Evolutionary conservation across 2,329 filamentous ascomycete genomes (phyloP), one percentile per base, ranked within the genome.

Genomic region (Ophiostoma sp.): DNA sequence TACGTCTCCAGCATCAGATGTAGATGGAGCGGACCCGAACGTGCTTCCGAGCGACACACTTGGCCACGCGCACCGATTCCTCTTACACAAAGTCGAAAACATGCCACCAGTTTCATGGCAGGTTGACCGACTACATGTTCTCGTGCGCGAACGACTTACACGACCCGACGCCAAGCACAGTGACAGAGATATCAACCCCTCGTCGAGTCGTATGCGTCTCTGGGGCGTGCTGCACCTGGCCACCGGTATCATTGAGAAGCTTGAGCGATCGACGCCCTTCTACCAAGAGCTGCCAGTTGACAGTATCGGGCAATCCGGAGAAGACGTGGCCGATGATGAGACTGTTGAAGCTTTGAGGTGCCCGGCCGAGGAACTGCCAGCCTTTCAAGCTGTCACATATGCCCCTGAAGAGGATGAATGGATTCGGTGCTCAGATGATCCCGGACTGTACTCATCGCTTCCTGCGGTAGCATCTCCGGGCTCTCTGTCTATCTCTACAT

Each of bases 81-180:
- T 88, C 5, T 69, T 85, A 4, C 78, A 83, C 27, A 88, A 89
- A 72, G 80, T 81, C 4, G 76, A 77, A 2, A 74, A 83, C 5
- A 71, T 89, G 16, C 80, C 83, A 0, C 70, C 75, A 0, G 36
- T 87, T 1, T 72, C 78, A 6, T 89, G 87, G 81, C 74, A 78
- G 2, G 77, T 81, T 4, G 75, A 76, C 1, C 77, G 81, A 44
- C 75, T 89, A 45, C 80, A 80, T 58, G 79, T 89, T 36, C 77
- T 89, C 63, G 75, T 84, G 63, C 82, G 86, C 18, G 82, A 84
- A 70, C 76, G 74, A 62, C 73, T 71, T 5, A n/a, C 12, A 5
- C 36, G 42, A 16, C 44, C 58, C 1, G 58, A 52, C 16, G 68
- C 27, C 8, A 45, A 47, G 1, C 45, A 38, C 11, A 14, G 45